A percentile compares a stretch with the other conserved stretches of the same genome.
Evolutionary conservation across 306 rosid genomes (phyloP).

Genomic region (Gillenia trifoliata): DNA sequence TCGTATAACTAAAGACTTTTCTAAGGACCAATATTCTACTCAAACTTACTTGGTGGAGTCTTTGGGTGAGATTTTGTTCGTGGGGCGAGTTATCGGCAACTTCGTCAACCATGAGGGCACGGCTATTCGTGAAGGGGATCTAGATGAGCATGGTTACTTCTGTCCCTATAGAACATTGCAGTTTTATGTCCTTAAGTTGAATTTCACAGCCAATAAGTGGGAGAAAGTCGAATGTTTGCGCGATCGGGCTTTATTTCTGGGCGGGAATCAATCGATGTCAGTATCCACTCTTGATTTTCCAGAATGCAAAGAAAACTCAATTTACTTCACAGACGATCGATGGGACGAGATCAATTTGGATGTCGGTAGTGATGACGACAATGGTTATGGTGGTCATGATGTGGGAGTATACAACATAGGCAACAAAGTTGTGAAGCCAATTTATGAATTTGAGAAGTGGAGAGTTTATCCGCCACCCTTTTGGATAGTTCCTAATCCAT

Average conservation of each 20-base stretch:
- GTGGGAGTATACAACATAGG: slow-evolving; percentile 1
- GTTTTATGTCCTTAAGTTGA: not conserved
- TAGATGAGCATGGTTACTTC: not conserved
- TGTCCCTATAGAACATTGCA: slow-evolving; percentile 6
- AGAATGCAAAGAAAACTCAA: not conserved
- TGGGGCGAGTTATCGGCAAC: not conserved
- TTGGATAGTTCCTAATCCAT: slow-evolving; percentile 10
- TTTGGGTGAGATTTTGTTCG: slow-evolving; percentile 3
- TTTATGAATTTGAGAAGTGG: not conserved
- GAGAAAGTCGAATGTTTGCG: slow-evolving; percentile 1
- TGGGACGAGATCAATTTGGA: not conserved
- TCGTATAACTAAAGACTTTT: not conserved
- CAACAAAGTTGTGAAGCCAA: not conserved
- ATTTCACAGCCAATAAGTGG: not conserved
- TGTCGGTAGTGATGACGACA: not conserved
- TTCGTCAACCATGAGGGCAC: not conserved
- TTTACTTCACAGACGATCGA: slow-evolving; percentile 11
- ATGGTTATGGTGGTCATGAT: slow-evolving; percentile 10
- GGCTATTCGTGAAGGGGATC: not conserved
- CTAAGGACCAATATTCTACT: not conserved
- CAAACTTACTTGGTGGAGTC: slow-evolving; percentile 15
- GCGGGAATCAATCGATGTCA: not conserved
- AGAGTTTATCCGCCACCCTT: not conserved
- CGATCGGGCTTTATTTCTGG: slow-evolving; percentile 1
- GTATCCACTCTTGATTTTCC: not conserved